A percentile compares a stretch with the other conserved stretches of the same genome.
Evolutionary conservation across 2,329 filamentous ascomycete species (phyloP).

Genomic region (Trichoderma simmonsii): DNA sequence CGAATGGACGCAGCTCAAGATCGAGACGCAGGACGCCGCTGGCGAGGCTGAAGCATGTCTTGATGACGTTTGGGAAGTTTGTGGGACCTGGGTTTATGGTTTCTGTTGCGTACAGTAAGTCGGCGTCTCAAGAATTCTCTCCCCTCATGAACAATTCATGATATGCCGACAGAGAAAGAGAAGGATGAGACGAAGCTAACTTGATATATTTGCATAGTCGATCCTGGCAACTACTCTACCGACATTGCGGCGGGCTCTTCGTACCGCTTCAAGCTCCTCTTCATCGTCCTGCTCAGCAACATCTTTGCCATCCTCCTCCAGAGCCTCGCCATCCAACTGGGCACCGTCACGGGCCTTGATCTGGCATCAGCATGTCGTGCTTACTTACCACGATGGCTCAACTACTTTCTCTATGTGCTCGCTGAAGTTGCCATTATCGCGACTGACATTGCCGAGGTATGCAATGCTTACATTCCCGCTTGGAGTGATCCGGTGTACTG

Average conservation of each 20-base stretch:
- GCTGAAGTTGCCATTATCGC: slow-evolving; percentile 68
- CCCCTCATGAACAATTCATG: background rate
- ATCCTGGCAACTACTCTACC: slow-evolving; percentile 67
- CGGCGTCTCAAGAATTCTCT: background rate
- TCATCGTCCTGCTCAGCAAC: slow-evolving; percentile 67
- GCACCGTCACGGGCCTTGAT: slow-evolving; percentile 65
- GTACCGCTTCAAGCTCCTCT: slow-evolving; percentile 63
- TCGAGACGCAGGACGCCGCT: slow-evolving; percentile 10
- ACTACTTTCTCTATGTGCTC: slow-evolving; percentile 58
- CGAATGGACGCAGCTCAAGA: background rate
- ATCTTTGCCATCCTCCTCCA: slow-evolving; percentile 70
- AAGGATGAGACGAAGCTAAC: background rate
- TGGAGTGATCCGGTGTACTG: background rate
- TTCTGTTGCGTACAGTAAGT: slow-evolving; percentile 55
- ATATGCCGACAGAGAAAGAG: background rate
- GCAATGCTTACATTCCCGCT: background rate
- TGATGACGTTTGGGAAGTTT: slow-evolving; percentile 40
- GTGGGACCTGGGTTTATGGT: slow-evolving; percentile 67
- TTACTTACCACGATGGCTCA: slow-evolving; percentile 64
- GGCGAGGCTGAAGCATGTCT: slow-evolving; percentile 21
- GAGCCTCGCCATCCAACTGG: slow-evolving; percentile 65
- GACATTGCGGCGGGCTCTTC: slow-evolving; percentile 66
- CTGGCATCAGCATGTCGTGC: slow-evolving; percentile 64
- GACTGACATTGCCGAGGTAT: slow-evolving; percentile 63
- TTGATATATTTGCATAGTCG: slow-evolving; percentile 37